Base-by-base conservation (phyloP, 805 yeast species). In the Metschnikowia gelsemii region DNA sequence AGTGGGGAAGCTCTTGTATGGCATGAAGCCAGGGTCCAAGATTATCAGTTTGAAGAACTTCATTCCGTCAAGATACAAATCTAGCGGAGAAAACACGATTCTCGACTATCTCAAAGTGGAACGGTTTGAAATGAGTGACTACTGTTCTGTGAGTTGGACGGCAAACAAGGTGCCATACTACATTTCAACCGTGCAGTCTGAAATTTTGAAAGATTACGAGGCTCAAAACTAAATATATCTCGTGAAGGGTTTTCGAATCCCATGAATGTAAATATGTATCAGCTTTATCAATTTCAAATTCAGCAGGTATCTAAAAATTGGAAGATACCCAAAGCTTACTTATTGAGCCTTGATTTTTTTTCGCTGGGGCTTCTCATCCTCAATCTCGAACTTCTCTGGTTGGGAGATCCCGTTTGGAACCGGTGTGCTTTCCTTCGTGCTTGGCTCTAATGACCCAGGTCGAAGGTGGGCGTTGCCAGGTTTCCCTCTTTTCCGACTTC, bases 91-190 rank as follows among this genome's bases (percentile, higher is more conserved):
- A 28, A 61, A 65, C 37, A 75, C 79, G 23, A 74, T 87, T 11
- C 65, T 87, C 47, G 87, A 82, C 55, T 71, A 81, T 52, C 68
- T 88, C 42, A 67, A 67, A 30, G 88, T 87, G 4, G 78, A 78
- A 41, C 78, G 76, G 51, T 70, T 61, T 40, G 79, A 69, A 47
- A 75, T 76, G 55, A 82, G 88, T 50, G 81, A 77, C 13, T 75
- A 77, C 40, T 79, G 81, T 41, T 78, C 89, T 31, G 96, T 90
- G 7, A 84, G 95, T 34, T 89, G 97, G 97, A 88, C 96, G 0
- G 80, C 82, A 5, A 87, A 85, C 35, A 88, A 88, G 40, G 87
- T 86, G 1, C 80, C 78, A 8, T 89, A 86, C 61, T 90, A 77
- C 59, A 78, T 90, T 6, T 78, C 93, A 12, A 82, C 88, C 8